phyloP scores from a whole-genome alignment of 148 eudicot genomes.

The Polygonum aviculare region DNA sequence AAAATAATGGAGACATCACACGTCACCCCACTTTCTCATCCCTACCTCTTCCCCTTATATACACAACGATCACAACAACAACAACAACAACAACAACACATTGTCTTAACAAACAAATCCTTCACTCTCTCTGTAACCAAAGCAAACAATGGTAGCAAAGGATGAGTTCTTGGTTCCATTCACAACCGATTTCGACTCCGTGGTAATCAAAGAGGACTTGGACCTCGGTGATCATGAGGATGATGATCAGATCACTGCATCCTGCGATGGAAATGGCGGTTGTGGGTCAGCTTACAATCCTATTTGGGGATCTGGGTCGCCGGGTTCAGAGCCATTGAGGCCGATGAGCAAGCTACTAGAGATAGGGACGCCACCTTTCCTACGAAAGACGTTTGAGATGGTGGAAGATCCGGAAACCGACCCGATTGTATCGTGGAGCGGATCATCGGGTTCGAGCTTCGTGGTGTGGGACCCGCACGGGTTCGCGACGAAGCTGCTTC shows the following conservation, averaged over 20 bases:
- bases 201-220: conserved; percentile 4
- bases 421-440: conserved; percentile 50
- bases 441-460: conserved; percentile 20
- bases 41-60: neutral
- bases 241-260: neutral
- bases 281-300: neutral
- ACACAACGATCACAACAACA: too few species aligned
- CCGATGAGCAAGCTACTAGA: conserved; percentile 20
- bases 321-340: neutral
- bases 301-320: neutral
- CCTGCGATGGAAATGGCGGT: neutral
- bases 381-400: conserved; percentile 61
- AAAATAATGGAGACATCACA: neutral
- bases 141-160: neutral
- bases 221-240: neutral
- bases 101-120: neutral
- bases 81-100: too few species aligned
- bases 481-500: conserved; percentile 38
- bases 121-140: neutral
- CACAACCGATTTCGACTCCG: neutral
- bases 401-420: conserved; percentile 57
- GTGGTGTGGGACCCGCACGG: conserved; percentile 56
- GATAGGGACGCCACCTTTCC: conserved; percentile 48
- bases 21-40: neutral
- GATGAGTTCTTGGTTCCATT: neutral